phyloP scores from a whole-genome alignment of 768 basidiomycete genomes.

The Tulasnella sp. region DNA sequence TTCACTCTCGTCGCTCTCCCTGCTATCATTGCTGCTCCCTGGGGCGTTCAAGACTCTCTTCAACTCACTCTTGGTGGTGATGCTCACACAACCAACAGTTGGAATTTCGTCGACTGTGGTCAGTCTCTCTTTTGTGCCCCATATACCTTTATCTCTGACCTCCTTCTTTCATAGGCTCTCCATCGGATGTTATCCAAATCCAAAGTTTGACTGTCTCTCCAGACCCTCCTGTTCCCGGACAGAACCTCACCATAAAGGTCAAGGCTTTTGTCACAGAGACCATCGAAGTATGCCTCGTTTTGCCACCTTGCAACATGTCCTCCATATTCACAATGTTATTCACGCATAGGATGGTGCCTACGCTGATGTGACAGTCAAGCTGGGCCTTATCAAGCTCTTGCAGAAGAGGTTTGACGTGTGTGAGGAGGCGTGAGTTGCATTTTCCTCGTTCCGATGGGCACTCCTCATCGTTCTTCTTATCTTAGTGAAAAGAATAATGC shows the following conservation, averaged over 20 bases:
- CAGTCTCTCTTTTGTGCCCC: slow-evolving; percentile 22
- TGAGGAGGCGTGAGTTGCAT: slow-evolving; percentile 71
- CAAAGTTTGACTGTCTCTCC: slow-evolving; percentile 62
- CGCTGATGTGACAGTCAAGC: slow-evolving; percentile 80
- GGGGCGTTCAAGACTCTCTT: slow-evolving; percentile 16
- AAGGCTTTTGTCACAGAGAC: slow-evolving; percentile 41
- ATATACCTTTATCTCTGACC: slow-evolving; percentile 12
- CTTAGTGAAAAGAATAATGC: slow-evolving; percentile 60
- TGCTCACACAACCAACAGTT: slow-evolving; percentile 33
- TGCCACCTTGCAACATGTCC: neutral
- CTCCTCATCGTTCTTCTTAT: neutral
- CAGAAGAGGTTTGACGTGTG: slow-evolving; percentile 77
- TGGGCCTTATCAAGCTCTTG: slow-evolving; percentile 87
- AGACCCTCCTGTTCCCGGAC: slow-evolving; percentile 79
- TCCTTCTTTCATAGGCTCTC: slow-evolving; percentile 29
- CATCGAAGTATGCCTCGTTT: slow-evolving; percentile 45
- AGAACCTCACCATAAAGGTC: slow-evolving; percentile 77
- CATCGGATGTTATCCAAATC: slow-evolving; percentile 42
- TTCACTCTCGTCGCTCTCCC: slow-evolving; percentile 19
- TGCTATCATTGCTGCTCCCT: slow-evolving; percentile 20
- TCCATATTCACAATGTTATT: slow-evolving; percentile 1
- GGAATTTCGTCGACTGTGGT: slow-evolving; percentile 71
- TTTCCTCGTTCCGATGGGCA: neutral
- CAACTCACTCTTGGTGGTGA: slow-evolving; percentile 24
- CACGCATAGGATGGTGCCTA: slow-evolving; percentile 67